Evolutionary conservation across 352 stramenopile species (phyloP).

Genomic region (Ophiocytium majus): DNA sequence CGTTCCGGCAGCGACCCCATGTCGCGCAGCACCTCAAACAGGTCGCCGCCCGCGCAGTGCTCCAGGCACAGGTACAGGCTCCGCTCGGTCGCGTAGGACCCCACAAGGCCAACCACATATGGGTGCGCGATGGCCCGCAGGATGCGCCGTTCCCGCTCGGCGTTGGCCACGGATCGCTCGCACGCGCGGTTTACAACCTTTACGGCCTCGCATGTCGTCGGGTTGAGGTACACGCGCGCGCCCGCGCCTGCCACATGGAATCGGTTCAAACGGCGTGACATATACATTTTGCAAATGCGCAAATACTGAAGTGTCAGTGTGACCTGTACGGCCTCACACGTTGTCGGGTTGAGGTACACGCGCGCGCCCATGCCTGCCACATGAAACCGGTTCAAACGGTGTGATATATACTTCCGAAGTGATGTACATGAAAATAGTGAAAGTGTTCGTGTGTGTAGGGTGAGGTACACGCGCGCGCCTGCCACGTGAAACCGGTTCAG

Average conservation of each 20-base stretch:
- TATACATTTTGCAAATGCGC: not conserved
- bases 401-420: not conserved
- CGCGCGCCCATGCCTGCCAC: not conserved
- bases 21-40: not conserved
- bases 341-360: not conserved
- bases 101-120: not conserved
- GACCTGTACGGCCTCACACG: slow-evolving; percentile 1
- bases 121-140: not conserved
- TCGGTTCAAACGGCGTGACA: not conserved
- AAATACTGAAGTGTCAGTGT: no score
- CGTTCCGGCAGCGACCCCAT: slow-evolving; percentile 6
- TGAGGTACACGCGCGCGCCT: no score
- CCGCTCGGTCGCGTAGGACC: not conserved
- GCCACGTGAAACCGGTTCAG: no score
- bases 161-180: not conserved
- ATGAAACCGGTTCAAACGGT: not conserved
- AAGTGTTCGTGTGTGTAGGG: no score
- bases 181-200: not conserved
- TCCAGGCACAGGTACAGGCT: slow-evolving; percentile 16
- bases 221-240: not conserved
- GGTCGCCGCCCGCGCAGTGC: not conserved
- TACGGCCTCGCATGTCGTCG: not conserved
- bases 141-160: slow-evolving; percentile 1
- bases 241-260: not conserved
- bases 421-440: not conserved